Evolutionary conservation across 768 basidiomycete species (phyloP).

Genomic region (Pleurotus ostreatus): DNA sequence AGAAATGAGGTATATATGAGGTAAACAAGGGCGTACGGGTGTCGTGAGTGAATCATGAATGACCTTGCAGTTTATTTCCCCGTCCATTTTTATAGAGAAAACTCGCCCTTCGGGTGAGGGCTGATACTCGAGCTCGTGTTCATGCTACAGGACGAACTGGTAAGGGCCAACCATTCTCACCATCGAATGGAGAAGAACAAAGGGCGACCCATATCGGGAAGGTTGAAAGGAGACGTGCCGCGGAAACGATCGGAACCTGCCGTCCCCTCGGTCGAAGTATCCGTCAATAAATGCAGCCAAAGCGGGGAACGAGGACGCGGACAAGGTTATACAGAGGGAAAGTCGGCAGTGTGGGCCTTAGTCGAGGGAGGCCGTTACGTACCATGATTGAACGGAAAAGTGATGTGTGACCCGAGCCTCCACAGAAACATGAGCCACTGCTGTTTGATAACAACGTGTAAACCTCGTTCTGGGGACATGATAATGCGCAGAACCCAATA

Average conservation of each 20-base stretch:
- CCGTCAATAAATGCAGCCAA: constrained; percentile 20
- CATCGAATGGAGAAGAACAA: constrained; percentile 35
- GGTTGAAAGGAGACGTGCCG: constrained; percentile 38
- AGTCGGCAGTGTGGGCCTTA: constrained; percentile 15
- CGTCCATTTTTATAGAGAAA: constrained; percentile 44
- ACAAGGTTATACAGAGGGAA: constrained; percentile 24
- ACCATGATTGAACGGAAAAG: constrained; percentile 15
- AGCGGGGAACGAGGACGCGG: constrained; percentile 24
- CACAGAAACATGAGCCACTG: neutral
- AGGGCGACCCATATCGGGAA: constrained; percentile 47
- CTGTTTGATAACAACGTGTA: constrained; percentile 9
- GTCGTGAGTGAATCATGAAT: constrained; percentile 9
- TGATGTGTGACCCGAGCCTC: constrained; percentile 1
- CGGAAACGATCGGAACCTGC: constrained; percentile 38
- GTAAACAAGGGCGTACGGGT: constrained; percentile 6
- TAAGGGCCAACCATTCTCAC: constrained; percentile 35
- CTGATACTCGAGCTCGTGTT: constrained; percentile 30
- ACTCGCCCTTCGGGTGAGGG: constrained; percentile 33
- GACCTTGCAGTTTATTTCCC: constrained; percentile 6
- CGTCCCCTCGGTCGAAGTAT: constrained; percentile 29
- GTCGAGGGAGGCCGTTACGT: constrained; percentile 22
- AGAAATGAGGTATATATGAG: constrained; percentile 20
- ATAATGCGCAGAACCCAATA: constrained; percentile 1
- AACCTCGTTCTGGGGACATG: constrained; percentile 7
- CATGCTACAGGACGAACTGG: constrained; percentile 32